Evolutionary conservation across 371 early-diverging fungal genomes (phyloP).

Genomic region (Mucor sp.): DNA sequence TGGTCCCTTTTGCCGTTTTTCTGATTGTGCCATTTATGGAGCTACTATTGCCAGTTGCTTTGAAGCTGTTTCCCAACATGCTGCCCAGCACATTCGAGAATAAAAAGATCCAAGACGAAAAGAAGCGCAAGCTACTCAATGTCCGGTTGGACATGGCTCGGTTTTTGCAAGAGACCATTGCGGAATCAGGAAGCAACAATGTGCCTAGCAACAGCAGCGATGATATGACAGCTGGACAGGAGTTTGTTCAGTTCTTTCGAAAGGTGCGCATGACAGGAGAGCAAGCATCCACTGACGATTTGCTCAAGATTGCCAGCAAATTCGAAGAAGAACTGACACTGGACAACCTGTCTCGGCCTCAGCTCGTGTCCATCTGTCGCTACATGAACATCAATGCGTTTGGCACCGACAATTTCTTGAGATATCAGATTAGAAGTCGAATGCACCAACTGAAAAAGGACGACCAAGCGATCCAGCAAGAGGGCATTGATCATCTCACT

Average conservation of each 20-base stretch:
- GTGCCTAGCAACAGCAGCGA: conserved; percentile 49
- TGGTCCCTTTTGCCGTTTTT: conserved; percentile 92
- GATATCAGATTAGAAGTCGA: conserved; percentile 81
- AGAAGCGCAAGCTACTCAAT: conserved; percentile 81
- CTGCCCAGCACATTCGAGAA: conserved; percentile 93
- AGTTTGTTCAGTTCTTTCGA: conserved; percentile 77
- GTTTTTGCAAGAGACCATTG: conserved; percentile 91
- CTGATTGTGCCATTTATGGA: conserved; percentile 95
- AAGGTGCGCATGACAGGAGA: conserved; percentile 85
- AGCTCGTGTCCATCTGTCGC: conserved; percentile 88
- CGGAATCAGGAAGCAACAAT: conserved; percentile 63
- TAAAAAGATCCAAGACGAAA: conserved; percentile 84
- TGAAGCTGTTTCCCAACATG: conserved; percentile 95
- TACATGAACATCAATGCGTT: conserved; percentile 92
- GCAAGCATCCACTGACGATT: conserved; percentile 75
- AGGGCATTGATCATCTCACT: conserved; percentile 85
- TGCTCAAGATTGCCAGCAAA: conserved; percentile 78
- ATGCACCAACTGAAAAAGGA: conserved; percentile 84
- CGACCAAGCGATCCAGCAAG: conserved; percentile 67
- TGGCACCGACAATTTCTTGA: conserved; percentile 91
- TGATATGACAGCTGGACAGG: conserved; percentile 63
- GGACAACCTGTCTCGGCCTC: conserved; percentile 89
- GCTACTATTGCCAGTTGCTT: conserved; percentile 83
- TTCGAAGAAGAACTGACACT: conserved; percentile 91
- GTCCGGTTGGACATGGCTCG: conserved; percentile 89